phyloP scores from a whole-genome alignment of 192 early-diverging fungal genomes.

The Linnemannia schmuckeri region DNA sequence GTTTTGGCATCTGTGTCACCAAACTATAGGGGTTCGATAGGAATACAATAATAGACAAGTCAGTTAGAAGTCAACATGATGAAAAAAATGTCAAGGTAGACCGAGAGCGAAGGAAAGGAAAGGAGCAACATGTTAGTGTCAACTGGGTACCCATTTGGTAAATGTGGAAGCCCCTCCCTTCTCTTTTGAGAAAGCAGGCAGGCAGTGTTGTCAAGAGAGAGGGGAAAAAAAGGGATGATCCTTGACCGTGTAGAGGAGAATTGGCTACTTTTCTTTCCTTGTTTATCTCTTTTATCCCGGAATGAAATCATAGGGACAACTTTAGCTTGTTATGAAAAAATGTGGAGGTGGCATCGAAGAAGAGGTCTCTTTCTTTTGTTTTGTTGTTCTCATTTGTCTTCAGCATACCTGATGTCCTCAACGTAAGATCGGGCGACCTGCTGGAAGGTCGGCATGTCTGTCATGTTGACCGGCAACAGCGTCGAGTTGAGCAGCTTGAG shows the following conservation, averaged over 20 bases:
- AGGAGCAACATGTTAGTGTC: background rate
- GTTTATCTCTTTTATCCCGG: conserved; percentile 21
- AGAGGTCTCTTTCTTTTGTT: background rate
- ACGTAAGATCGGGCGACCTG: conserved; percentile 64
- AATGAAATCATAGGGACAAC: background rate
- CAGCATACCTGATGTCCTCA: conserved; percentile 62
- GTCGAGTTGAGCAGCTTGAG: conserved; percentile 61
- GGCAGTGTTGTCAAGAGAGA: no score
- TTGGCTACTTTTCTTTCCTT: background rate
- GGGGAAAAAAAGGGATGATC: background rate
- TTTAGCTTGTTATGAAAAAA: background rate
- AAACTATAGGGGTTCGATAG: conserved; percentile 45
- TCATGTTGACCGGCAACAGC: conserved; percentile 60
- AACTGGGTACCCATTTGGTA: background rate
- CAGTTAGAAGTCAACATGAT: no score
- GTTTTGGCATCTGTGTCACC: conserved; percentile 58
- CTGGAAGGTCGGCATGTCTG: conserved; percentile 57
- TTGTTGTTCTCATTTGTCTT: no score
- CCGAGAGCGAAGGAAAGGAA: conserved; percentile 51
- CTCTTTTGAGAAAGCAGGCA: background rate
- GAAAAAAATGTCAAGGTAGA: background rate
- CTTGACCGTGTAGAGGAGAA: background rate
- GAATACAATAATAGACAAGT: background rate
- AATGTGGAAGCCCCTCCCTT: background rate
- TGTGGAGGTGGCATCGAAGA: background rate